These are phyloP conservation scores for Thecaphora frezii DNA, from an alignment of 1,284 basidiomycete species.

Conservation along the genomic window DNA sequence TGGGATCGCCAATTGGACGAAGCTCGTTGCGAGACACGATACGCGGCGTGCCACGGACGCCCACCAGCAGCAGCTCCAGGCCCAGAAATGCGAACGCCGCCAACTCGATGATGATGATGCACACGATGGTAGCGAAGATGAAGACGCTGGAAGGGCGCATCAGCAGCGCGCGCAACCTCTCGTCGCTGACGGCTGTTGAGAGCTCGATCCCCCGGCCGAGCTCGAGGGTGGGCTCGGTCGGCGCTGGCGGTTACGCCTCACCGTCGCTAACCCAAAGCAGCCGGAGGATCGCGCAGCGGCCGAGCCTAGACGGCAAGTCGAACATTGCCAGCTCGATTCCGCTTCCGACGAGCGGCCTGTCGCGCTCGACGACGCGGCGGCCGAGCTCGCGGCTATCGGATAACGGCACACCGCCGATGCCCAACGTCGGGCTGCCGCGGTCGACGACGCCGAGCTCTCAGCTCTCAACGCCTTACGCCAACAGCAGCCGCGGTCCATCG, in stretches of 20 bases:
- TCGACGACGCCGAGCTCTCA: slow-evolving; percentile 16
- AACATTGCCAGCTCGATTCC: slow-evolving; percentile 46
- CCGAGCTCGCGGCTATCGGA: slow-evolving; percentile 39
- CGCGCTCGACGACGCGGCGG: slow-evolving; percentile 6
- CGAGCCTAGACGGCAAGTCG: slow-evolving; percentile 25
- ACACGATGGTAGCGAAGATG: slow-evolving; percentile 49
- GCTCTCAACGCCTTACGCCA: slow-evolving; percentile 4
- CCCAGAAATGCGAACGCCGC: not conserved
- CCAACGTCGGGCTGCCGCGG: slow-evolving; percentile 24
- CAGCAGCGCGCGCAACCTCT: slow-evolving; percentile 37
- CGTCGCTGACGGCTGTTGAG: slow-evolving; percentile 20
- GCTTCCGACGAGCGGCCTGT: slow-evolving; percentile 39
- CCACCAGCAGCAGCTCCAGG: not conserved
- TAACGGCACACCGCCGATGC: slow-evolving; percentile 24
- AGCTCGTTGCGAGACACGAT: not conserved
- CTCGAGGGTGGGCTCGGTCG: slow-evolving; percentile 33
- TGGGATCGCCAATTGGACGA: not conserved
- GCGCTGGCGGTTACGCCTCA: slow-evolving; percentile 13
- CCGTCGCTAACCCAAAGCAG: slow-evolving; percentile 4
- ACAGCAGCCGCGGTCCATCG: slow-evolving; percentile 10
- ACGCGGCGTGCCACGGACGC: not conserved
- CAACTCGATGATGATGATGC: slow-evolving; percentile 25
- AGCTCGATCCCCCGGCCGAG: slow-evolving; percentile 53
- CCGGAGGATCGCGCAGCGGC: slow-evolving; percentile 14
- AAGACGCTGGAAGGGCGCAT: slow-evolving; percentile 49